phyloP scores from a whole-genome alignment of 371 early-diverging fungal species.

The Mucor mucedo region DNA sequence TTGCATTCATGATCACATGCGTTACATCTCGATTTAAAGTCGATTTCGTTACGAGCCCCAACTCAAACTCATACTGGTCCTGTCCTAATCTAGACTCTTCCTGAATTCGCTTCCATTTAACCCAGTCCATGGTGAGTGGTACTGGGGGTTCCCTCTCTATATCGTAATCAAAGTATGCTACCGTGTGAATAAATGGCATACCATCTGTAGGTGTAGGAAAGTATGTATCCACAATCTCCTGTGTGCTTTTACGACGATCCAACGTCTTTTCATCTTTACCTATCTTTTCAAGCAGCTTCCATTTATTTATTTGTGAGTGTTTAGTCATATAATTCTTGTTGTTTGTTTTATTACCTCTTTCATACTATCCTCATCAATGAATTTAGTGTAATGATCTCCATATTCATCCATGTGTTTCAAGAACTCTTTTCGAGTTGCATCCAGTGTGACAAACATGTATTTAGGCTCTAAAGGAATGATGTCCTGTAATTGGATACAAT shows the following conservation, averaged over 20 bases:
- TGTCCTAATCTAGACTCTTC: conserved; percentile 26
- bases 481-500: conserved; percentile 57
- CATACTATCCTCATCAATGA: conserved; percentile 45
- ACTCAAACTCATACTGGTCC: conserved; percentile 28
- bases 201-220: neutral
- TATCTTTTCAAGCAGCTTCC: conserved; percentile 8
- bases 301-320: too few species aligned
- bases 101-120: conserved; percentile 17
- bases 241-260: neutral
- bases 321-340: neutral
- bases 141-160: neutral
- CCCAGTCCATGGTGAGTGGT: conserved; percentile 25
- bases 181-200: conserved; percentile 20
- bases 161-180: conserved; percentile 36
- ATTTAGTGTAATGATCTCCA: conserved; percentile 71
- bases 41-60: conserved; percentile 18
- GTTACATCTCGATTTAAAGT: conserved; percentile 29
- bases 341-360: conserved; percentile 4
- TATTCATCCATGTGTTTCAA: conserved; percentile 62
- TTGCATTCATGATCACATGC: conserved; percentile 38
- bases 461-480: conserved; percentile 63
- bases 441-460: conserved; percentile 67
- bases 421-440: conserved; percentile 49
- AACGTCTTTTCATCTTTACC: neutral
- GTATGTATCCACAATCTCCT: neutral